Conservation (phyloP, 345 rosid species). For the Clarkia xantiana region DNA sequence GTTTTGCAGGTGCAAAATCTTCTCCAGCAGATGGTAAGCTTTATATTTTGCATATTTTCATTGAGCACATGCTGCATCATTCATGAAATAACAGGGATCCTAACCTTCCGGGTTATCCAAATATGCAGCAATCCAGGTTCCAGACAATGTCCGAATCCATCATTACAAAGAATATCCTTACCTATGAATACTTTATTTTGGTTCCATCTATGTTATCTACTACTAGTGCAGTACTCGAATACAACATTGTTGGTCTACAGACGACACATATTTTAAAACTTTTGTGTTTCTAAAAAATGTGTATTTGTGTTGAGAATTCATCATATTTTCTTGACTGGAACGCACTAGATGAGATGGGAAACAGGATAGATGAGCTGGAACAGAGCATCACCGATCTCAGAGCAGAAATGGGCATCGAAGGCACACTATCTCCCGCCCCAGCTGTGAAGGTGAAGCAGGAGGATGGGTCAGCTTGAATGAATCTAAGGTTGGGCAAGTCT, state of each 20-base stretch:
- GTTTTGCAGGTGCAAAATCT: conserved; percentile 53
- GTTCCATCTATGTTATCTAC: conserved; percentile 4
- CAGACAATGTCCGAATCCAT: conserved; percentile 72
- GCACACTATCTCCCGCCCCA: conserved; percentile 44
- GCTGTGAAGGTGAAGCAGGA: conserved; percentile 23
- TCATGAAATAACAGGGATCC: too few relatives aligned
- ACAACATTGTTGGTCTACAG: neutral
- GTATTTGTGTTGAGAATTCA: neutral
- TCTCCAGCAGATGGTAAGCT: conserved; percentile 59
- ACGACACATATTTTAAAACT: neutral
- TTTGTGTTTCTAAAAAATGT: neutral
- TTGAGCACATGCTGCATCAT: too few relatives aligned
- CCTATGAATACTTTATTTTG: conserved; percentile 2
- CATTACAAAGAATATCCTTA: conserved; percentile 62
- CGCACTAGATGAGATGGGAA: conserved; percentile 72
- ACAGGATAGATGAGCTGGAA: conserved; percentile 55
- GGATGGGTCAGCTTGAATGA: conserved; percentile 33
- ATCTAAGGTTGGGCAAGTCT: neutral
- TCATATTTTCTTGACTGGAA: conserved; percentile 35
- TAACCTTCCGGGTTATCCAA: too few relatives aligned
- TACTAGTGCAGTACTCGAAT: neutral
- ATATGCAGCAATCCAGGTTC: conserved; percentile 55
- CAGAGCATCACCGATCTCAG: conserved; percentile 51
- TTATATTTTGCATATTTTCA: too few relatives aligned
- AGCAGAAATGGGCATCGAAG: conserved; percentile 59